These are phyloP conservation scores for Pleurotus salmoneostramineus DNA, from an alignment of 768 basidiomycete genomes.

Conservation along the genomic window DNA sequence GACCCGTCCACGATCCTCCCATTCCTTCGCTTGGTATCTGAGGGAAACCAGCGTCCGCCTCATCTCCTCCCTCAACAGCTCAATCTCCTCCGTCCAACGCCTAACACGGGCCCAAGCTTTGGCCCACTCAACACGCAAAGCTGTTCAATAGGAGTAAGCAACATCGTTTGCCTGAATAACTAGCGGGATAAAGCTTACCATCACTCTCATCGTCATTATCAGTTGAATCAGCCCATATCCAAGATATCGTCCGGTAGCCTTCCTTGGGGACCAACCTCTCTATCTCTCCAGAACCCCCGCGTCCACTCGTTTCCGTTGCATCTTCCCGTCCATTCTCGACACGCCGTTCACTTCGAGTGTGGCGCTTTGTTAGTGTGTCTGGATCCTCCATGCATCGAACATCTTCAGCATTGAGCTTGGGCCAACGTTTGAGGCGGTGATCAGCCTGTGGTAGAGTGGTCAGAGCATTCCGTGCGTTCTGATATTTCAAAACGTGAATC, in stretches of 20 bases:
- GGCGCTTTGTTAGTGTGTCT: not conserved
- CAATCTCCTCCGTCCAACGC: constrained; percentile 16
- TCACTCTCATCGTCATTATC: not conserved
- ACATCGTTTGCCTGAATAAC: no score
- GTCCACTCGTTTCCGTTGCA: not conserved
- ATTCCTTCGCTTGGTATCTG: not conserved
- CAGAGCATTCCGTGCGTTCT: not conserved
- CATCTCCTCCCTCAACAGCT: no score
- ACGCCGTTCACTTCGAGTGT: not conserved
- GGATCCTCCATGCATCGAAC: not conserved
- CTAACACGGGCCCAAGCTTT: constrained; percentile 12
- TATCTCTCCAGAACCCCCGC: not conserved
- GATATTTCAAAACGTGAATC: not conserved
- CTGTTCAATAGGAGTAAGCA: not conserved
- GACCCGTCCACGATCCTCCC: not conserved
- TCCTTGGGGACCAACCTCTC: no score
- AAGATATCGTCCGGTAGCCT: not conserved
- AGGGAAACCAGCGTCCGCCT: constrained; percentile 10
- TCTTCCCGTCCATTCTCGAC: not conserved
- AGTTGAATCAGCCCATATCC: not conserved
- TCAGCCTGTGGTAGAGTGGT: not conserved
- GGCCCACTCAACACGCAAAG: constrained; percentile 10
- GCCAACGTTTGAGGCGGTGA: not conserved
- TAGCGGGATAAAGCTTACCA: not conserved
- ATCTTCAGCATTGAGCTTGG: not conserved